Percentiles rank a stretch among this genome's conserved stretches.
These are phyloP conservation scores for Lasiosphaeria ovina DNA, from an alignment of 495 filamentous ascomycete species.

Conservation along the genomic window DNA sequence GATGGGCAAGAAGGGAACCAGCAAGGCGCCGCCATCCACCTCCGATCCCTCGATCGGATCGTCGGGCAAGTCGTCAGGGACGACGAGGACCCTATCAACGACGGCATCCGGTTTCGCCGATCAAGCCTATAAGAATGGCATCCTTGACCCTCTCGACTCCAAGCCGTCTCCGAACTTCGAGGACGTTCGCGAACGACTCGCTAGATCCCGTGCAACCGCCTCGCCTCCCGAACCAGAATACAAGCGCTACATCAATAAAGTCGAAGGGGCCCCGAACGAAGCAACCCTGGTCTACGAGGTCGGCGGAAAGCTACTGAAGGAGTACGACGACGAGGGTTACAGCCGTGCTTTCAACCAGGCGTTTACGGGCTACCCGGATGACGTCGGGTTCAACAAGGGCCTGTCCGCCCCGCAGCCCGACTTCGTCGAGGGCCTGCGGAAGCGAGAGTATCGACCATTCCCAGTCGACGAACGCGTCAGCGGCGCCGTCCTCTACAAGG, in stretches of 20 bases:
- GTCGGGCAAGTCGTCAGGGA: no score
- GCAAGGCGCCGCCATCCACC: no score
- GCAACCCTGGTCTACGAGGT: constrained; percentile 21
- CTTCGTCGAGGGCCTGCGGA: constrained; percentile 29
- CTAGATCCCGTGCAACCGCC: constrained; percentile 22
- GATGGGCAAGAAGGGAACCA: constrained; percentile 22
- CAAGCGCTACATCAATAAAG: constrained; percentile 18
- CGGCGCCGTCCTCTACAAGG: constrained; percentile 28
- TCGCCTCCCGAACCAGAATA: constrained; percentile 28
- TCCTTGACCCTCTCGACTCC: constrained; percentile 21
- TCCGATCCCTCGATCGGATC: constrained; percentile 20
- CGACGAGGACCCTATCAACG: constrained; percentile 26
- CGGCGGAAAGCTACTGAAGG: constrained; percentile 20
- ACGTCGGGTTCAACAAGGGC: constrained; percentile 35
- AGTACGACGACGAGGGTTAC: constrained; percentile 19
- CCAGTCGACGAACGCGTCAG: constrained; percentile 28
- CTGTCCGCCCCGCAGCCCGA: constrained; percentile 31
- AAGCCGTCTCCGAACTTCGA: constrained; percentile 29
- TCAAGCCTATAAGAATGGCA: constrained; percentile 30
- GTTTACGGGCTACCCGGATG: constrained; percentile 27
- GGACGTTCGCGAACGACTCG: constrained; percentile 20
- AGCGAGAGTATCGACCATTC: constrained; percentile 27
- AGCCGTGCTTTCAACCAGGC: constrained; percentile 21
- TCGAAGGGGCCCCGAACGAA: constrained; percentile 23
- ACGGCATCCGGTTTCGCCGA: constrained; percentile 26